These are phyloP conservation scores for Peterozyma toletana DNA, from an alignment of 805 yeast species.

Conservation along the genomic window DNA sequence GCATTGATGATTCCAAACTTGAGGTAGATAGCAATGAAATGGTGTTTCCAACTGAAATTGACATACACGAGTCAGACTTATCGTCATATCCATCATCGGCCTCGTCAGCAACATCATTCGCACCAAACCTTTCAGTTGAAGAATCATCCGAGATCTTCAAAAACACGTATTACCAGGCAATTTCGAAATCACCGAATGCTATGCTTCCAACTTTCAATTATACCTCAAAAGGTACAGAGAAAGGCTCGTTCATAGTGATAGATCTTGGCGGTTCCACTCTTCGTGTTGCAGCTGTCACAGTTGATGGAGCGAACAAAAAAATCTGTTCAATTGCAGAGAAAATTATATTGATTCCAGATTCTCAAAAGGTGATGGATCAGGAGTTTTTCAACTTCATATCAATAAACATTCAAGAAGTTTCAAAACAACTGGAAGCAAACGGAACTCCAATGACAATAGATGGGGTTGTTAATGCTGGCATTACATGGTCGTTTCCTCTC, in stretches of 20 bases:
- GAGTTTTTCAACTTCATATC: slow-evolving; percentile 38
- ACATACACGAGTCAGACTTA: too few relatives aligned
- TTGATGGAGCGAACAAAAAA: slow-evolving; percentile 1
- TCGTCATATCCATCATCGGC: too few relatives aligned
- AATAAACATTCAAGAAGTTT: slow-evolving; percentile 21
- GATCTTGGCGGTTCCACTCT: slow-evolving; percentile 55
- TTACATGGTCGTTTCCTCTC: slow-evolving; percentile 55
- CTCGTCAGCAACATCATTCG: too few relatives aligned
- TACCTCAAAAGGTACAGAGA: slow-evolving; percentile 11
- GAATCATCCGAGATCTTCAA: too few relatives aligned
- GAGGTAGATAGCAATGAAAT: too few relatives aligned
- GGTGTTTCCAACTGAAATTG: too few relatives aligned
- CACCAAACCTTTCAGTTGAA: too few relatives aligned
- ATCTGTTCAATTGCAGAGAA: slow-evolving; percentile 9
- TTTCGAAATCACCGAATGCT: slow-evolving; percentile 5
- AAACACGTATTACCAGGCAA: slow-evolving; percentile 5
- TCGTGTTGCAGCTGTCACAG: slow-evolving; percentile 23
- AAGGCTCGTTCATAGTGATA: slow-evolving; percentile 29
- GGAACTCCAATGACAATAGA: slow-evolving; percentile 1
- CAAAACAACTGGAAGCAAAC: neutral
- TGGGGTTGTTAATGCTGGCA: slow-evolving; percentile 28
- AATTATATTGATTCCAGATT: slow-evolving; percentile 31
- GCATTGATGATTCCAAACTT: too few relatives aligned
- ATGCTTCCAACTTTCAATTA: slow-evolving; percentile 9
- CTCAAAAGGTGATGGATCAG: slow-evolving; percentile 29